Evolutionary conservation across 768 basidiomycete species (phyloP).

Genomic region (Termitomyces sp.): DNA sequence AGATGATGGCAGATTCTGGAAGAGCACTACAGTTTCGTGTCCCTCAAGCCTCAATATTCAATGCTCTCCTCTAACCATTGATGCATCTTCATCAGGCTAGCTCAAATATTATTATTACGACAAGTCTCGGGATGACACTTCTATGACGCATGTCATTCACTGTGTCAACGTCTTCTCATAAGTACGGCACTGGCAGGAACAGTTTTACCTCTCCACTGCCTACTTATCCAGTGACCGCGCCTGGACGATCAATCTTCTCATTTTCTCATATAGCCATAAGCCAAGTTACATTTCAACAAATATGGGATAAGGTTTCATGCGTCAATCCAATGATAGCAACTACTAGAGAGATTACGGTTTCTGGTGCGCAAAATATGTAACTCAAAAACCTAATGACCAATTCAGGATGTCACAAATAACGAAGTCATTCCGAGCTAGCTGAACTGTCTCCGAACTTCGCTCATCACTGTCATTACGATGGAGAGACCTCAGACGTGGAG

Average conservation of each 20-base stretch:
- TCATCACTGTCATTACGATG: no score
- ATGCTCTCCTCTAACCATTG: no score
- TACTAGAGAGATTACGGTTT: no score
- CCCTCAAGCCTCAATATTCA: no score
- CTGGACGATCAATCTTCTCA: not conserved
- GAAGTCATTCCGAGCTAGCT: no score
- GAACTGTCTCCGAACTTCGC: no score
- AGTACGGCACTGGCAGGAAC: not conserved
- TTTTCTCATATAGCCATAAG: not conserved
- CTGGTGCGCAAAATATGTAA: no score
- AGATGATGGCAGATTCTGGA: not conserved
- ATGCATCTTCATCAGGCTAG: no score
- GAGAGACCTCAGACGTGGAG: no score
- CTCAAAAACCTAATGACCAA: no score
- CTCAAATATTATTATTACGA: not conserved
- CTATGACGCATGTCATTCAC: not conserved
- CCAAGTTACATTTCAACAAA: not conserved
- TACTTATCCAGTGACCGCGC: not conserved
- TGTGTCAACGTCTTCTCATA: not conserved
- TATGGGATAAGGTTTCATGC: not conserved
- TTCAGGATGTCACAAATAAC: no score
- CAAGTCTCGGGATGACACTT: not conserved
- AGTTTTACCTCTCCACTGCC: not conserved
- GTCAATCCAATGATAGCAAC: not conserved
- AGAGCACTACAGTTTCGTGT: no score